Base-by-base conservation (phyloP, 306 rosid species). In the Pterocarpus macrocarpus region DNA sequence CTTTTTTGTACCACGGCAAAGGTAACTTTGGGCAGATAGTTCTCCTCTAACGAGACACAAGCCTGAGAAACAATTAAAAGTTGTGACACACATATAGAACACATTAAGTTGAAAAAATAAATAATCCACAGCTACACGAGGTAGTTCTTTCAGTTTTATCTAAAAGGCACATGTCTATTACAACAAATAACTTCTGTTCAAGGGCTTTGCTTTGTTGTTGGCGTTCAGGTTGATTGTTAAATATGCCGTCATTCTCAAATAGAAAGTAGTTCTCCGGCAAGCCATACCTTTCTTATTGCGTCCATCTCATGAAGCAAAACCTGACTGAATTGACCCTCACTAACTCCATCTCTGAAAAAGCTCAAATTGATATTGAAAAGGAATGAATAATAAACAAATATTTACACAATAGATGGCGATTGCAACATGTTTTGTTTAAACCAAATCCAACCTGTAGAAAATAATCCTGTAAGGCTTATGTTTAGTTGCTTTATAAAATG, bases 281-380 rank as follows among this genome's bases (percentile, higher is more conserved):
- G 14, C 1, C 73, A 71, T 85, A 93, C 99, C 97, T 83, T 87
- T 38, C 99, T 68, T 32, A 95, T 91, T 0, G 99, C 99, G 13
- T 90, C 96, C 85, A 95, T 69, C 80, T 95, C 99, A 56, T 89
- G 68, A 1, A 95, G 90, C 66, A 93, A 52, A 70, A 95, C 99
- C 76, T 95, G 94, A 41, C 78, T 87, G 2, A 90, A 93, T 36
- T 95, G 99, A 0, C 99, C 97, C 36, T 92, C 99, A 44, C 99
- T 89, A 0, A 95, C 98, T 0, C 99, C 99, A 83, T 95, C 97
- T 55, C 99, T 95, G 81, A 72, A 35, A 52, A 50, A 71, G 22
- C 28, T 58, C n/a, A 64, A 68, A 78, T 34, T 10, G 43, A 81
- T 30, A 22, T 36, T 44, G 41, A 4, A 11, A 63, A 62, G 1